Conservation (phyloP, 306 rosid genomes). For the cucumber (Cucumis sativus) region DNA sequence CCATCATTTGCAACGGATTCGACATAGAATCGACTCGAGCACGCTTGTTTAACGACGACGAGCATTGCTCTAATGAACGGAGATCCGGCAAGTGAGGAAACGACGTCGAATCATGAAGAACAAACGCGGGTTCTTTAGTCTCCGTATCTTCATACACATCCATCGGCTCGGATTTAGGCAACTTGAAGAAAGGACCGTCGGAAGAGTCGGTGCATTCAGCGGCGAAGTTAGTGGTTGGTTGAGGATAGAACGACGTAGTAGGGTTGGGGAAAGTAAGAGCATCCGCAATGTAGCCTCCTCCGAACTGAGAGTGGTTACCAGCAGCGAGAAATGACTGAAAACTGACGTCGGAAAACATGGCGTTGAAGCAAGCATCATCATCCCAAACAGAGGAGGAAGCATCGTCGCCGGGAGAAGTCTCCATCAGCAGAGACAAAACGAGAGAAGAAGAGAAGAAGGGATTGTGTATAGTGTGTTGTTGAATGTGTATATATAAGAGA, state of each 20-base stretch:
- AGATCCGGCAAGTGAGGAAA: constrained; percentile 38
- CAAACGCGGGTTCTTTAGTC: neutral
- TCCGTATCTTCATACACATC: neutral
- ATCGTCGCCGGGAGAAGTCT: constrained; percentile 10
- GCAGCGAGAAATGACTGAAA: constrained; percentile 35
- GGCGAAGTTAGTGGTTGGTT: neutral
- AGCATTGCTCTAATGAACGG: constrained; percentile 21
- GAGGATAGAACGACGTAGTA: neutral
- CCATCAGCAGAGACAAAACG: neutral
- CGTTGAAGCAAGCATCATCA: constrained; percentile 17
- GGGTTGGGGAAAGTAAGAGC: constrained; percentile 6
- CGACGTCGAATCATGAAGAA: neutral
- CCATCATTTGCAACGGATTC: constrained; percentile 1
- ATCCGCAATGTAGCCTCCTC: neutral
- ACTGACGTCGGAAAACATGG: constrained; percentile 38
- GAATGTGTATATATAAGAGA: neutral
- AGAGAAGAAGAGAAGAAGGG: neutral
- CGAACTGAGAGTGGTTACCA: constrained; percentile 8
- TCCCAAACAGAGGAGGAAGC: neutral
- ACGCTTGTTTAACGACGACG: constrained; percentile 17
- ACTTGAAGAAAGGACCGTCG: neutral
- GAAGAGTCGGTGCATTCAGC: neutral
- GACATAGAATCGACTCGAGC: constrained; percentile 4
- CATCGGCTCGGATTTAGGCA: constrained; percentile 24
- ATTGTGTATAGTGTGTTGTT: neutral